Evolutionary conservation across 805 yeast species (phyloP).

Genomic region (Ogataea pini): DNA sequence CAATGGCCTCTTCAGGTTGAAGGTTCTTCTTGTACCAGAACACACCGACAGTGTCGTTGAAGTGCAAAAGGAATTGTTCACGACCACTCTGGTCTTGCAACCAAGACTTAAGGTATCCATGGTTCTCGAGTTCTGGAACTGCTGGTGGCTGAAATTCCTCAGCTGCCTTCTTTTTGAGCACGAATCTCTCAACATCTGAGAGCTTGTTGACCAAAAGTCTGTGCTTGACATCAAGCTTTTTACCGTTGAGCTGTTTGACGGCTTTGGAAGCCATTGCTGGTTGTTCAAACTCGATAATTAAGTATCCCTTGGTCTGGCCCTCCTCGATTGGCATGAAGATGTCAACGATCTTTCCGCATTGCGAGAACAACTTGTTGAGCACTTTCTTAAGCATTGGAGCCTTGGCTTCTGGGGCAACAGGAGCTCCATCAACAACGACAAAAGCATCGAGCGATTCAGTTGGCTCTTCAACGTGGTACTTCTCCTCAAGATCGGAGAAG

Average conservation of each 20-base stretch:
- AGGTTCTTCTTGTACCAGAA: slow-evolving; percentile 78
- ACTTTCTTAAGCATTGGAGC: slow-evolving; percentile 83
- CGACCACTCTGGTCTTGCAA: slow-evolving; percentile 84
- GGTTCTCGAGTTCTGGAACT: slow-evolving; percentile 68
- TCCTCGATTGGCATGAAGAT: slow-evolving; percentile 79
- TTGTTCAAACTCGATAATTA: slow-evolving; percentile 78
- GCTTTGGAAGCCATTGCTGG: slow-evolving; percentile 73
- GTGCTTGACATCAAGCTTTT: slow-evolving; percentile 92
- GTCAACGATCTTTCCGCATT: slow-evolving; percentile 78
- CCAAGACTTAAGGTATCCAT: slow-evolving; percentile 88
- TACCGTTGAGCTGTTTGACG: slow-evolving; percentile 77
- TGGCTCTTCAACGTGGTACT: slow-evolving; percentile 60
- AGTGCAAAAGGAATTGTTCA: slow-evolving; percentile 85
- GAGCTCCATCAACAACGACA: slow-evolving; percentile 92
- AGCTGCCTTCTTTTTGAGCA: slow-evolving; percentile 59
- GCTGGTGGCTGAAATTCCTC: slow-evolving; percentile 70
- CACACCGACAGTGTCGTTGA: slow-evolving; percentile 76
- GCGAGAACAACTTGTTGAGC: slow-evolving; percentile 72
- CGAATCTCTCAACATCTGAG: slow-evolving; percentile 79
- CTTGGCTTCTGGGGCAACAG: slow-evolving; percentile 89
- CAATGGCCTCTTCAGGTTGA: slow-evolving; percentile 73
- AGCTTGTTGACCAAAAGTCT: slow-evolving; percentile 81
- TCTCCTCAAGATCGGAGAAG: slow-evolving; percentile 81
- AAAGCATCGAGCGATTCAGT: slow-evolving; percentile 69
- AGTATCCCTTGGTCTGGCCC: slow-evolving; percentile 82